Evolutionary conservation across 257 asterid species (phyloP), one percentile per base, ranked within the genome.

Genomic region (Knoxia roxburghii): DNA sequence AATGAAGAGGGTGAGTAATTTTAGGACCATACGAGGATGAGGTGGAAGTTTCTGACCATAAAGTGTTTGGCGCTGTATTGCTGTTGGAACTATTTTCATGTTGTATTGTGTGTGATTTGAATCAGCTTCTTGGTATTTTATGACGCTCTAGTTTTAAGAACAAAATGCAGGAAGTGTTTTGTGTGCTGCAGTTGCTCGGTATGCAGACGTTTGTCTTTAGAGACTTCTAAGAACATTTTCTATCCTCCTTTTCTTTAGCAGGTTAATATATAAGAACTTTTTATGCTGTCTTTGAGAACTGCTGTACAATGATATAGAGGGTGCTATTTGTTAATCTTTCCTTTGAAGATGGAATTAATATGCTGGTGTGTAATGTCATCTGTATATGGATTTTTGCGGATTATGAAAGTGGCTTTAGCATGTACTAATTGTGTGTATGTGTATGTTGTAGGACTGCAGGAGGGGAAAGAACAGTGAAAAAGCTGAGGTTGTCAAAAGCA

Each of bases 381-480:
- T 15, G 41, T 57, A 26, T 55, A 7, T 54, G 21, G 11, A 27
- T 55, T 0, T n/a, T 15, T 43, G 68, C 24, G 39, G 68, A 48
- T 41, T 46, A 21, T 11, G 20, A 7, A 27, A 45, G 24, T 64
- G 57, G 18, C 58, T 27, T 17, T 60, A 18, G 24, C 27, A 7
- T n/a, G 37, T 29, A 46, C 9, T 64, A 33, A 46, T 27, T 33
- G 27, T 26, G 48, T 35, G 59, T 18, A 17, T 29, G 73, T n/a
- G n/a, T n/a, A n/a, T n/a, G 59, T 49, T 70, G 40, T 65, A 87
- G 96, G 77, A 73, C 90, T 67, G 78, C 57, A 70, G 83, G 73
- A 74, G 87, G 86, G 80, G 98, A 89, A 86, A 89, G 97, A 82
- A 87, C 98, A 20, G 98, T 92, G 78, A 92, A 92, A 86, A 92